phyloP scores from a whole-genome alignment of 371 early-diverging fungal genomes.

The Mortierella sp. region DNA sequence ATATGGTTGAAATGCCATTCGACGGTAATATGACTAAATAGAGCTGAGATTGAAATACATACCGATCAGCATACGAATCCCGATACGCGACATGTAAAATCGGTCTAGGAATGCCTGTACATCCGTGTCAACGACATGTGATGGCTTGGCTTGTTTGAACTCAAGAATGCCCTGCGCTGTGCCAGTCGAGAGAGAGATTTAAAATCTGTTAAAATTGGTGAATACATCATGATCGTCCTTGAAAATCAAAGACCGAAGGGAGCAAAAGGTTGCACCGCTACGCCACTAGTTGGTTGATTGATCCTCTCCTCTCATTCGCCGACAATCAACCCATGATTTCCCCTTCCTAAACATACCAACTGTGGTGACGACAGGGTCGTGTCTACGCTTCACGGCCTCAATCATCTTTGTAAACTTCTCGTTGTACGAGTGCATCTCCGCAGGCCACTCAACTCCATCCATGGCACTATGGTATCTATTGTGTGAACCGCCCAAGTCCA shows the following conservation, averaged over 20 bases:
- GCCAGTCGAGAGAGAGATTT: not conserved
- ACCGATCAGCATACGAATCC: conserved; percentile 96
- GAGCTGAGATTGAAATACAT: conserved; percentile 27
- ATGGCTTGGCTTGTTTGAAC: conserved; percentile 82
- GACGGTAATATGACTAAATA: not conserved
- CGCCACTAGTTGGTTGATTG: not conserved
- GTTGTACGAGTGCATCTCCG: conserved; percentile 84
- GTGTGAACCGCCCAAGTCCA: not conserved
- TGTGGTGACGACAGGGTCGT: conserved; percentile 95
- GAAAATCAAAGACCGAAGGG: conserved; percentile 34
- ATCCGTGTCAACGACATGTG: conserved; percentile 78
- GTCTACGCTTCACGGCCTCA: conserved; percentile 91
- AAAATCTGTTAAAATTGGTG: not conserved
- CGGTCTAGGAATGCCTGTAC: conserved; percentile 95
- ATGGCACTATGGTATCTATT: conserved; percentile 72
- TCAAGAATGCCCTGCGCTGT: conserved; percentile 94
- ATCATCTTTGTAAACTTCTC: conserved; percentile 86
- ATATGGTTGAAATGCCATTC: not conserved
- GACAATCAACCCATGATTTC: not conserved
- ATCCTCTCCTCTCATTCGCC: conserved; percentile 6
- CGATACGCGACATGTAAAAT: conserved; percentile 98
- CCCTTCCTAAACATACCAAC: conserved; percentile 68
- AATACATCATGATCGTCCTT: not conserved
- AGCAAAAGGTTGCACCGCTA: conserved; percentile 8
- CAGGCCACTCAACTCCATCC: conserved; percentile 73